These are phyloP conservation scores for Talaromyces thailandensis DNA, from an alignment of 495 filamentous ascomycete species.

Conservation along the genomic window DNA sequence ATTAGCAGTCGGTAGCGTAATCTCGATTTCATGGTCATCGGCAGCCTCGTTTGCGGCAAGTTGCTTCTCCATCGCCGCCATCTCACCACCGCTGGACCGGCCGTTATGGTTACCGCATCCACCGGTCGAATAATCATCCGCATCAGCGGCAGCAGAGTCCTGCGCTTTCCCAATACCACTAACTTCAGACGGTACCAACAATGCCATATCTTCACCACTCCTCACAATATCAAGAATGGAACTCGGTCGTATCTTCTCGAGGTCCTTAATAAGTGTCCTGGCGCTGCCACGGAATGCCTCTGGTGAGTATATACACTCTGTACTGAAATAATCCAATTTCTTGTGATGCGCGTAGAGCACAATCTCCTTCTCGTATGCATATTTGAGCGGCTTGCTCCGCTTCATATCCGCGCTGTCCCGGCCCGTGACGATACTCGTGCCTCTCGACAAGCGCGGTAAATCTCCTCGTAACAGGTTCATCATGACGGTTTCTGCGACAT, in stretches of 20 bases:
- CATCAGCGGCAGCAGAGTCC: constrained; percentile 23
- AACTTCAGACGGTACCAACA: constrained; percentile 60
- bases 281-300: constrained; percentile 97
- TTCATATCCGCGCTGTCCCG: constrained; percentile 68
- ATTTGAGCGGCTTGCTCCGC: constrained; percentile 92
- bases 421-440: constrained; percentile 87
- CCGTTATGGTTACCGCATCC: constrained; percentile 74
- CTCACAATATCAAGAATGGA: constrained; percentile 91
- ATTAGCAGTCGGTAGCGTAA: constrained; percentile 32
- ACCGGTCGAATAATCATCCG: constrained; percentile 46
- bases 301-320: constrained; percentile 96
- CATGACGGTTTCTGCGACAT: constrained; percentile 95
- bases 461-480: constrained; percentile 96
- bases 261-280: constrained; percentile 82
- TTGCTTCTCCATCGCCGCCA: constrained; percentile 86
- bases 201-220: constrained; percentile 94
- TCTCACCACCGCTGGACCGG: constrained; percentile 64
- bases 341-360: constrained; percentile 95
- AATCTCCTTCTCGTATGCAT: constrained; percentile 98
- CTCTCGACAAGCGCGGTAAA: constrained; percentile 74
- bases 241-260: constrained; percentile 86
- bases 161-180: constrained; percentile 19
- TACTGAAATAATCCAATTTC: constrained; percentile 94
- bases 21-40: constrained; percentile 59
- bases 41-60: constrained; percentile 60